phyloP scores from a whole-genome alignment of 2,329 filamentous ascomycete species.

The Verticillium tricorpus region DNA sequence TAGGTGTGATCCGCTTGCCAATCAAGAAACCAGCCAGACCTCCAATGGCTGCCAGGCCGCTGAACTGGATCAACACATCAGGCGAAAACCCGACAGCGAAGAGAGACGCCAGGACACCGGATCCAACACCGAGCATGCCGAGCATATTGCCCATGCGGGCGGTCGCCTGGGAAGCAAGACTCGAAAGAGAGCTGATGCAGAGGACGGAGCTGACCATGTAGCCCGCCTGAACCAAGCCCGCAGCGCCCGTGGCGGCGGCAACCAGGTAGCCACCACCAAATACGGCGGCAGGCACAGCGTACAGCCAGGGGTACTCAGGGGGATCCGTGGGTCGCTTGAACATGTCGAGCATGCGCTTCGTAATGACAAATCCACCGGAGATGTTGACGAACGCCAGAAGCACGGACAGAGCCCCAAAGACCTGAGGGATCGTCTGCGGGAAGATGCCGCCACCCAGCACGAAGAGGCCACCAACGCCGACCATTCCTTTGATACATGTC shows the following conservation, averaged over 20 bases:
- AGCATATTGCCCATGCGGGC: constrained; percentile 82
- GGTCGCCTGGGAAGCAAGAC: constrained; percentile 76
- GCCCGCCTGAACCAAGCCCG: constrained; percentile 79
- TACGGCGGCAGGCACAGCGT: constrained; percentile 69
- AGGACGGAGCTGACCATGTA: constrained; percentile 81
- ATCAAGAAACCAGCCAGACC: constrained; percentile 64
- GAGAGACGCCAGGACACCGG: constrained; percentile 78
- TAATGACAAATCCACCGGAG: constrained; percentile 84
- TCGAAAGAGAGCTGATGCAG: constrained; percentile 79
- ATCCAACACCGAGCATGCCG: constrained; percentile 78
- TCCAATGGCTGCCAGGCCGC: constrained; percentile 68
- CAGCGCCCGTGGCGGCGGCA: constrained; percentile 75
- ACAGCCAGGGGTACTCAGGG: constrained; percentile 83
- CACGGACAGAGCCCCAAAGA: constrained; percentile 74
- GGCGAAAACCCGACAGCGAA: constrained; percentile 75
- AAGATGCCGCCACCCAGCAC: constrained; percentile 79
- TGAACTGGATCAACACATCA: constrained; percentile 76
- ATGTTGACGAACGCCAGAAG: constrained; percentile 85
- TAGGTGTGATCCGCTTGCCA: constrained; percentile 81
- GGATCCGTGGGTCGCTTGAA: constrained; percentile 82
- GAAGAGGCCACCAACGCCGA: constrained; percentile 83
- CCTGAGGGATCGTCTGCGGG: constrained; percentile 73
- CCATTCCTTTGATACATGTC: constrained; percentile 55
- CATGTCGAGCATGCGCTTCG: constrained; percentile 92
- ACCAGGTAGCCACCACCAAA: constrained; percentile 80